Conservation (phyloP, 257 asterid species). For the Solanum corneliomulleri region DNA sequence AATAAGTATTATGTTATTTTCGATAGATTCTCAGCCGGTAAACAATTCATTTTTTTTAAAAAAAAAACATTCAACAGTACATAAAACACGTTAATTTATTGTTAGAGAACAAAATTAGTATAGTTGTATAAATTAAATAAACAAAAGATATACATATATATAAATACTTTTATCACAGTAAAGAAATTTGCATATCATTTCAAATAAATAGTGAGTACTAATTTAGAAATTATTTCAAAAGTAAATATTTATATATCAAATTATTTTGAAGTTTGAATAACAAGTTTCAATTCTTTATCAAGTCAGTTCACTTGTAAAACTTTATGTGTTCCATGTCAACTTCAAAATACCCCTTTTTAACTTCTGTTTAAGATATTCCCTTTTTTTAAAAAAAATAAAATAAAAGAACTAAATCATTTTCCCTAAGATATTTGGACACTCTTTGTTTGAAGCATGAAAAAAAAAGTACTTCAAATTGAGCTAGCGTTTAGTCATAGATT, state of each 20-base stretch:
- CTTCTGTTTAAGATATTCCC: not conserved
- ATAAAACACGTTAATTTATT: not conserved
- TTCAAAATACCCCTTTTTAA: not conserved
- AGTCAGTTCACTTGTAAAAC: not conserved
- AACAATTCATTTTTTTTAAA: not conserved
- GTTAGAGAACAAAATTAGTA: not conserved
- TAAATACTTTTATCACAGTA: not conserved
- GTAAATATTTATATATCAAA: not conserved
- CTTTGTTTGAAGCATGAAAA: not conserved
- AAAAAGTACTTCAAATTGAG: too few relatives aligned
- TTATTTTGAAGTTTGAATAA: not conserved
- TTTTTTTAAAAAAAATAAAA: not conserved
- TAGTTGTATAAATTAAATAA: not conserved
- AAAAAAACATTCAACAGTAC: not conserved
- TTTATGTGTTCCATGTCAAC: not conserved
- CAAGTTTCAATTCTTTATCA: not conserved
- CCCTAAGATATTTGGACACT: not conserved
- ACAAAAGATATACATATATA: not conserved
- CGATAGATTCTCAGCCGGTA: not conserved
- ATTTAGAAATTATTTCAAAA: not conserved
- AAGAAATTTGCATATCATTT: not conserved
- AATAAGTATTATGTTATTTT: not conserved
- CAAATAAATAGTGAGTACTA: not conserved
- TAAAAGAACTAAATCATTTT: not conserved
- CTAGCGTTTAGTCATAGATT: too few relatives aligned